Base-by-base conservation (phyloP, 257 asterid genomes). In the Lithospermum erythrorhizon region DNA sequence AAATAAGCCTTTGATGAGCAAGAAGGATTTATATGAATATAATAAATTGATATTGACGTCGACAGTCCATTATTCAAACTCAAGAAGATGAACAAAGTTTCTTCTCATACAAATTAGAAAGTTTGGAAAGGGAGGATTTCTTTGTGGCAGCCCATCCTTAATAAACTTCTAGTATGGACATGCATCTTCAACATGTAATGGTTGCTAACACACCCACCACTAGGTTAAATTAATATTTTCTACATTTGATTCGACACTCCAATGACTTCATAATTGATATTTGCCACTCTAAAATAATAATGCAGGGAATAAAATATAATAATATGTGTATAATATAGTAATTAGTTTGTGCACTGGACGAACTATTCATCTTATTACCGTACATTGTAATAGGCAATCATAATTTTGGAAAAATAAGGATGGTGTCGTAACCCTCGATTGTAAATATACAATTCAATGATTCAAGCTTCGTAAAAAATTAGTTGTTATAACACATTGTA, bases 31-130 rank as follows among this genome's bases (percentile, higher is more conserved):
- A 7, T n/a, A 53, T 22, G 60, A 61, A 68, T 54, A 57, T 23
- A 63, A 62, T 23, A 63, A 62, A 72, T 67, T 35, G 45, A 35
- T 62, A 57, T 63, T 56, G 32, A 56, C 55, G 62, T 55, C 59
- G 73, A 73, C 67, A 57, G 52, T 25, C 59, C 56, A 58, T 53
- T 59, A 58, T 53, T 59, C 72, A 67, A 64, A 51, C 24, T 30
- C 66, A 56, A 56, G 22, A 20, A 55, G 19, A 22, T 14, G 17
- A 55, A 21, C 14, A 2, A 22, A 22, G n/a, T 56, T 23, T 56
- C n/a, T 18, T 56, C 30, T 56, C 60, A 6, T 17, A 23, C 0
- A n/a, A n/a, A n/a, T n/a, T n/a, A n/a, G n/a, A n/a, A 55, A 55
- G 35, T 21, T 23, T 7, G 18, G 60, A 56, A 22, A 22, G 20